phyloP scores from a whole-genome alignment of 2,329 filamentous ascomycete genomes.

The Penicillium sp. region DNA sequence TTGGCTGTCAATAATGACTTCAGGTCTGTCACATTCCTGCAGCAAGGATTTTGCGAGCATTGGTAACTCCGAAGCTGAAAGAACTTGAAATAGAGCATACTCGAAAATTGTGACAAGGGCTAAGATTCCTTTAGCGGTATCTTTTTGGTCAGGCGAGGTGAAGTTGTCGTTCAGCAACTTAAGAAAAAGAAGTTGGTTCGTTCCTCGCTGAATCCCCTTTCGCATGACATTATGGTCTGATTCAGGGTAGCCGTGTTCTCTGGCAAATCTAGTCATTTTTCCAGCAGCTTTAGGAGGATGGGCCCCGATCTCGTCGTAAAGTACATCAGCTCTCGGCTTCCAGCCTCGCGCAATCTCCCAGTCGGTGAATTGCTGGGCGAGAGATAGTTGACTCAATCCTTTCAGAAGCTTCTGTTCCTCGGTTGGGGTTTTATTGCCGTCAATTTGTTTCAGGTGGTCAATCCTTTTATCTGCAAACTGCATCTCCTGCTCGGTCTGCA shows the following conservation, averaged over 20 bases:
- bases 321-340: background rate
- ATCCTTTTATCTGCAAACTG: constrained; percentile 1
- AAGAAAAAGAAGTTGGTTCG: background rate
- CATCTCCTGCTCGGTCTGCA: constrained; percentile 1
- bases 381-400: constrained; percentile 1
- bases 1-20: background rate
- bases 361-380: constrained; percentile 1
- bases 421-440: constrained; percentile 2
- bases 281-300: background rate
- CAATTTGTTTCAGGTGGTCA: constrained; percentile 3
- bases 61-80: background rate
- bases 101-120: constrained; percentile 2
- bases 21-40: too few relatives aligned
- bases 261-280: constrained; percentile 1
- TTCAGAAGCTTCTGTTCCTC: constrained; percentile 1
- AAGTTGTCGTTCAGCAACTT: background rate
- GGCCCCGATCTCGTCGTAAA: background rate
- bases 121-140: background rate
- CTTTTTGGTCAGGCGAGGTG: background rate
- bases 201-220: background rate
- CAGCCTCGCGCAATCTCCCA: constrained; percentile 1
- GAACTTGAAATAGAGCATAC: background rate
- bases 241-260: constrained; percentile 1
- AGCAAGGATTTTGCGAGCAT: background rate
- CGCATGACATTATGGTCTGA: constrained; percentile 1